Evolutionary conservation across 495 filamentous ascomycete genomes (phyloP), one percentile per base, ranked within the genome.

Genomic region (Penicillium lividum): DNA sequence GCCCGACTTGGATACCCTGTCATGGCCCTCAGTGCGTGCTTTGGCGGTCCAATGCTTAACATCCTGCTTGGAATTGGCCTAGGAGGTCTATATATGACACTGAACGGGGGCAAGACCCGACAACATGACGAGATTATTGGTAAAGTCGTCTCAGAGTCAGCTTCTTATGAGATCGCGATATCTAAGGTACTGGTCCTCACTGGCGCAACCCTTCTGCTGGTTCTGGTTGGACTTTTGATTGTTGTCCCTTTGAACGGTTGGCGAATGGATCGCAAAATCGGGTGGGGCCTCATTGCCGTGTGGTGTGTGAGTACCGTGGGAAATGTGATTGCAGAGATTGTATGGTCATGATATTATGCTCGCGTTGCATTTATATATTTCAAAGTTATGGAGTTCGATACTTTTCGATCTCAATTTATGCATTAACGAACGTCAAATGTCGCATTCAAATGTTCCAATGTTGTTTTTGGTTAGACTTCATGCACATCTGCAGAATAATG

Each of bases 1-100:
- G 95, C 95, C 9, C 79, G 90, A 13, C 81, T 98, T 0, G 94
- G 95, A 1, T 97, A 92, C 73, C 95, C 95, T 0, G 92, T 98
- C 43, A 99, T 99, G 95, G 95, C 95, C 7, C 80, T 99, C 62
- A 76, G 74, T 56, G 95, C 95, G 29, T 99, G 95, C 67, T 98
- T 98, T 65, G 95, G 95, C 15, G 95, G 95, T 0, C 95, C 95
- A 0, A 91, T 99, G 91, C 82, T 99, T 27, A 99, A 99, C 65
- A 99, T 99, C 53, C 76, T 99, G 0, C 84, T 99, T 11, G 95
- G 95, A 0, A 92, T 99, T 47, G 95, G 95, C 3, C 73, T 97
- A 8, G 87, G 88, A 22, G 95, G 95, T 1, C 77, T 91, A 33
- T 96, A 91, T 64, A 94, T 97, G 81, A 90, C 86, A 5, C 71